Base-by-base conservation (phyloP, 1,284 basidiomycete species). In the Naganishia sp. region DNA sequence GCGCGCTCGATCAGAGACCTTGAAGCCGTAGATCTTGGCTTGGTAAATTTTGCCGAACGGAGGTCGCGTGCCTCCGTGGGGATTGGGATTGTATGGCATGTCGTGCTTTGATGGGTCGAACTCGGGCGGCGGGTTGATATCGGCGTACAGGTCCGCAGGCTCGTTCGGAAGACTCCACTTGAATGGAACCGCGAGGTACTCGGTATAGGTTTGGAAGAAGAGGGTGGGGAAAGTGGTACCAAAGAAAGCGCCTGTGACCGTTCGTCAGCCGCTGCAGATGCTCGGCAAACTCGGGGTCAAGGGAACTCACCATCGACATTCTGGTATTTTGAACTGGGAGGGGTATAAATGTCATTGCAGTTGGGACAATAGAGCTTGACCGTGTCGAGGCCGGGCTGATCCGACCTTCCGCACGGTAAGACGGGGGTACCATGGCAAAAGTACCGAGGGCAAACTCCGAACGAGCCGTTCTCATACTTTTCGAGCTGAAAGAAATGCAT, bases 301-400 rank as follows among this genome's bases (percentile, higher is more conserved):
- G 21, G 33, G 23, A n/a, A 11, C 87, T 72, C 75, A 89, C 95
- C 96, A 80, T 99, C 96, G 39, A 99, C 92, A 25, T 92, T 90
- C 77, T 94, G 90, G 79, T 94, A 99, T 57, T 94, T 87, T 78
- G 90, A 94, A 80, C 91, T 94, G 4, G 95, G 94, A 2, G 96
- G 96, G 1, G 88, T 86, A 80, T 97, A 99, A 72, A 96, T 92
- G 77, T 99, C 96, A 72, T 95, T 90, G 80, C 96, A 99, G 78
- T 96, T 98, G 10, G 96, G 93, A 79, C 96, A 99, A 80, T 90
- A 99, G 57, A 99, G 85, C 80, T 99, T 99, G 75, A 99, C 96
- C 0, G 94, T 99, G 78, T 99, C 96, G 59, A 95, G 84, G n/a
- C 95, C 95, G 16, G 96, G 95, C 70, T 96, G 84, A 81, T 99